Base-by-base conservation (phyloP, 495 filamentous ascomycete species). In the Geoglossum glabrum region DNA sequence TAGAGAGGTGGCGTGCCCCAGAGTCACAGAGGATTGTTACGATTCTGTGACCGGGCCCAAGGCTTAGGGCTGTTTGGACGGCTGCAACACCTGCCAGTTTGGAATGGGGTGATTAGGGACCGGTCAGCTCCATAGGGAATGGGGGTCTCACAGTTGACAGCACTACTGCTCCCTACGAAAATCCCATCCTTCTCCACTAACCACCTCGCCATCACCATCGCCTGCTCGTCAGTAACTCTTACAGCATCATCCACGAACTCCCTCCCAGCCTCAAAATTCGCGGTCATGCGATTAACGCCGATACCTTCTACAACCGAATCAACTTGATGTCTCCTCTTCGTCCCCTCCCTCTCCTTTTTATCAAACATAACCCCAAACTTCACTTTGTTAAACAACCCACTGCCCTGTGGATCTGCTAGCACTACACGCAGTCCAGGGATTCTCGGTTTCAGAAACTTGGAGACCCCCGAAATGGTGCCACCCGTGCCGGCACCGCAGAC, bases 251-350 rank as follows among this genome's bases (percentile, higher is more conserved):
- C 86, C 50, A 99, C 77, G 45, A 95, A 64, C 59, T 84, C 78
- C 61, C 86, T 76, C 0, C 90, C 93, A 36, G 79, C 85, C 65
- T 94, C 86, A 60, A 97, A 90, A 63, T 96, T 99, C 46, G 79
- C 80, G 17, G 92, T 97, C 13, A 95, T 73, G 1, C 92, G 78
- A 65, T 93, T 99, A 63, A 96, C 86, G 0, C 92, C 92, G 63
- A 99, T 89, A 0, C 92, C 92, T 68, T 99, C 92, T 7, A 99
- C 86, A 59, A 99, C 86, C 3, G 85, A 89, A 72, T 99, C 92
- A 40, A 99, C 86, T 72, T 99, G 92, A 59, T 82, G 80, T 60
- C 92, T 73, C 33, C 92, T 73, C 49, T 92, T 74, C 15, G 92
- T 96, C 0, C 92, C 92, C 70, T 99, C 92, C 51, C 75, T 76